A percentile compares a stretch with the other conserved stretches of the same genome.
Evolutionary conservation across 1,139 yeast species (phyloP).

Genomic region (Suhomyces chickasaworum): DNA sequence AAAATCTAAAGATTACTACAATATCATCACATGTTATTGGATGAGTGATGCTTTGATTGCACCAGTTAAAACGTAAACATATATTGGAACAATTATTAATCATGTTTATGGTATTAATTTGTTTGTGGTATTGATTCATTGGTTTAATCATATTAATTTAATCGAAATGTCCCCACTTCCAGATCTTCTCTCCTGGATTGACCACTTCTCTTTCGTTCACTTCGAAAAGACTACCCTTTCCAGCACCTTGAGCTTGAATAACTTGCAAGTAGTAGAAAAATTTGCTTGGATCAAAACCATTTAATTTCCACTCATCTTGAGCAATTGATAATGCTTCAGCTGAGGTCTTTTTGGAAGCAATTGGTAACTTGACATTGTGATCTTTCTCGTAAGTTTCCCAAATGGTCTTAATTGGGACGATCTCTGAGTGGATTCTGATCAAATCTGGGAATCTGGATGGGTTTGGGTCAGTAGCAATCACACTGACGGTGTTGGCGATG

Average conservation of each 20-base stretch:
- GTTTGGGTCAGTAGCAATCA: conserved; percentile 34
- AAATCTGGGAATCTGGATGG: conserved; percentile 46
- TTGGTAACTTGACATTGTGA: conserved; percentile 39
- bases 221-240: conserved; percentile 35
- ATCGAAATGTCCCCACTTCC: conserved; percentile 48
- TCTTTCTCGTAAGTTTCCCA: conserved; percentile 43
- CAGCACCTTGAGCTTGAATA: conserved; percentile 37
- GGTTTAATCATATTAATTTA: neutral
- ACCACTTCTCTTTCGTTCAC: conserved; percentile 50
- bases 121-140: too few species aligned
- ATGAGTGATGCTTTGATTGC: too few species aligned
- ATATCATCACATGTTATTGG: neutral
- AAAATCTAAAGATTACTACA: neutral
- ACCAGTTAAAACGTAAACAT: neutral
- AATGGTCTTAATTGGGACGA: conserved; percentile 39
- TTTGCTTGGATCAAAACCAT: conserved; percentile 32
- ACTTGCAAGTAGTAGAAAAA: conserved; percentile 35
- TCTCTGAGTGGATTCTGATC: conserved; percentile 48
- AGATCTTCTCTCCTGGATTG: conserved; percentile 54
- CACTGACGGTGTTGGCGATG: conserved; percentile 45
- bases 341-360: conserved; percentile 25
- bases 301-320: conserved; percentile 24
- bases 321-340: conserved; percentile 37
- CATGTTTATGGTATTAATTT: too few species aligned
- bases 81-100: neutral